Base-by-base conservation (phyloP, 2,329 filamentous ascomycete species). In the Pleurostoma richardsiae region DNA sequence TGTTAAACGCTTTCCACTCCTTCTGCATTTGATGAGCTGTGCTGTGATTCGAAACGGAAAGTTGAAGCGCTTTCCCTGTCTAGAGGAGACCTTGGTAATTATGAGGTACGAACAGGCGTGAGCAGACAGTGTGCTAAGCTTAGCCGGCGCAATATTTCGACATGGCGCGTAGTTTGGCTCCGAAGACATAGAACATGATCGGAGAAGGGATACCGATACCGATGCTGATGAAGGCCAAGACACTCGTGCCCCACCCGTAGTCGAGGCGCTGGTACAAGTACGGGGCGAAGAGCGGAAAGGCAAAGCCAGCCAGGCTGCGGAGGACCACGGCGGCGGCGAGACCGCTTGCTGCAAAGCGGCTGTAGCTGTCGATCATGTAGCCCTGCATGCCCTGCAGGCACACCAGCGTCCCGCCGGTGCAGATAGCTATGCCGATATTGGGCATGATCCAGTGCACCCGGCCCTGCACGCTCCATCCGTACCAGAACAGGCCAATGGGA, bases 211-310 rank as follows among this genome's bases (percentile, higher is more conserved):
- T 63, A 0, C 76, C 76, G 39, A 84, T 56, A 0, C 58, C 74
- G 28, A 83, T 61, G 1, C 72, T 74, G 28, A 82, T 62, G 45
- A 82, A 75, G 0, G 63, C 70, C 31, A 73, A 54, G 4, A 72
- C 49, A 10, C 65, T 69, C 51, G 70, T 72, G 3, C 49, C 73
- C 80, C 55, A 85, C 54, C 59, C 82, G 57, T 46, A 82, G 68
- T 43, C 50, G 30, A 39, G 36, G 27, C 26, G 3, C 10, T 41
- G 8, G 28, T 45, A 79, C 64, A 80, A 65, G 6, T 50, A 52
- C 1, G 72, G 68, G 1, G 71, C 74, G 31, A 77, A 76, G 1
- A 80, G 64, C 7, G 77, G 77, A 42, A 80, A 44, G 10, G 70
- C 71, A 27, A 77, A 76, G 3, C 73, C 74, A 3, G 72, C 72